phyloP scores from a whole-genome alignment of 2,329 filamentous ascomycete genomes.

The Xenoacremonium recifei region DNA sequence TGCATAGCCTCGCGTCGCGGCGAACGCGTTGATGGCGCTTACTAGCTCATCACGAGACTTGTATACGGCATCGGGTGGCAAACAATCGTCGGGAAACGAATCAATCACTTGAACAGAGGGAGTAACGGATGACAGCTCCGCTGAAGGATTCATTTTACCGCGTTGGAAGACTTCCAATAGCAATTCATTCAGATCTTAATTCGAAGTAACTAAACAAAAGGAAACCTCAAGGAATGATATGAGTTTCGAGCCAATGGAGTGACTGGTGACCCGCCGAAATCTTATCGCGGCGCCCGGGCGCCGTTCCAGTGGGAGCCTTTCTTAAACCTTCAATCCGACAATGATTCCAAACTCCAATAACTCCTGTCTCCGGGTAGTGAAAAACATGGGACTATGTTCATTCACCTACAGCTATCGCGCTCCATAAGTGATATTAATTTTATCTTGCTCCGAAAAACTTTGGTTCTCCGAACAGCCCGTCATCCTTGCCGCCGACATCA shows the following conservation, averaged over 20 bases:
- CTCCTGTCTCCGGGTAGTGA: slow-evolving; percentile 2
- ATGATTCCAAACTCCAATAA: slow-evolving; percentile 5
- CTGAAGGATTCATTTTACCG: too few species aligned
- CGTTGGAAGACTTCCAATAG: too few species aligned
- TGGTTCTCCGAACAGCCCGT: neutral
- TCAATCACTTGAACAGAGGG: too few species aligned
- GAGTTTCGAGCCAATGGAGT: too few species aligned
- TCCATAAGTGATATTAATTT: slow-evolving; percentile 1
- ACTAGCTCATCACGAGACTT: slow-evolving; percentile 3
- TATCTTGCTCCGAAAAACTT: too few species aligned
- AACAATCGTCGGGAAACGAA: slow-evolving; percentile 9
- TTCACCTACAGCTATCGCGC: neutral
- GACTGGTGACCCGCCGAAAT: too few species aligned
- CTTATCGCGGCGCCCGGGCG: too few species aligned
- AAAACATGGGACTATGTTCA: slow-evolving; percentile 4
- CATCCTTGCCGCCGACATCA: neutral
- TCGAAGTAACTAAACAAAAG: too few species aligned
- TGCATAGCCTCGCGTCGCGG: slow-evolving; percentile 7
- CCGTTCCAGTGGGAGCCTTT: slow-evolving; percentile 3
- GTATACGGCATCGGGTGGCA: slow-evolving; percentile 9
- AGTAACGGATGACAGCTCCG: too few species aligned
- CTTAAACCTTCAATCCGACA: slow-evolving; percentile 1
- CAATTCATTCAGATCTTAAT: too few species aligned
- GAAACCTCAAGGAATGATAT: too few species aligned
- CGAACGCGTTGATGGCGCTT: slow-evolving; percentile 11